Evolutionary conservation across 306 rosid genomes (phyloP), one percentile per base, ranked within the genome.

Genomic region (Macrotyloma uniflorum): DNA sequence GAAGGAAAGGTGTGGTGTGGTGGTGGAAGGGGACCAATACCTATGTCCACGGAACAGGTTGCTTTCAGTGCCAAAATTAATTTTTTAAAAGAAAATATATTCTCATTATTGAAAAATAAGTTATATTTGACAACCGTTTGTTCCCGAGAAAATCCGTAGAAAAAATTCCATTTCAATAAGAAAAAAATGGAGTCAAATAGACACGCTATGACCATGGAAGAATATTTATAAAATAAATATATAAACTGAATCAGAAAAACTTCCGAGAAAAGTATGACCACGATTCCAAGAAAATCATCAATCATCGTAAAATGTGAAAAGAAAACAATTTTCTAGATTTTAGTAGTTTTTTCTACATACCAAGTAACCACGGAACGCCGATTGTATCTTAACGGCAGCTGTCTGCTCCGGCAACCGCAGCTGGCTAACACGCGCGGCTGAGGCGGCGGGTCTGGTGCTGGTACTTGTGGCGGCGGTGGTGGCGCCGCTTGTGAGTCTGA

Each of bases 301-400:
- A 61, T 18, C n/a, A 16, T 28, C 5, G 38, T 57, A 73, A 65
- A 80, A n/a, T 15, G 24, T 6, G 18, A 55, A 42, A 47, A 28
- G 5, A n/a, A 38, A 18, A 19, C 47, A 36, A 11, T 10, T 9
- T 32, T 62, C 18, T 23, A 45, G 13, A 24, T 63, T 46, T 59
- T 15, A 30, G 67, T 30, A 15, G 8, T 9, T 3, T 6, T 66
- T 40, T 66, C 12, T 2, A 77, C 92, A 82, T 30, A 95, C 98
- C 94, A 95, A 81, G 64, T 95, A 95, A 28, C 93, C 85, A 32
- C 98, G 91, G 76, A 95, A 95, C 28, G 93, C 91, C 16, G 99
- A 93, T 57, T 95, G 98, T 53, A 95, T 85, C 71, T 38, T 87
- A 18, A 91, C 85, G 82, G 93, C 96, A 0, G 96, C 90, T 2